Conservation (phyloP, 345 rosid species). For the Populus deltoides region DNA sequence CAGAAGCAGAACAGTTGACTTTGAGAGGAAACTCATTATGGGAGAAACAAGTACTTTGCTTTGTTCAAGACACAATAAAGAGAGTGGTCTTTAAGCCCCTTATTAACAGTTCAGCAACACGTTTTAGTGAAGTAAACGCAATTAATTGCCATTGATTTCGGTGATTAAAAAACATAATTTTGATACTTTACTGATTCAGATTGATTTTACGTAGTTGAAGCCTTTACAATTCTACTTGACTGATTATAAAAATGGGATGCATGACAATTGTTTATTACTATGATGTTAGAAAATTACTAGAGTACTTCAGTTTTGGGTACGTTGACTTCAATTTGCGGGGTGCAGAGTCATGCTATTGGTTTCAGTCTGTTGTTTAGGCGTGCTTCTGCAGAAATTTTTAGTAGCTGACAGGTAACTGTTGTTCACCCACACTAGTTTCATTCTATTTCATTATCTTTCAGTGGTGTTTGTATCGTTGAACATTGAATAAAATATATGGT, state of each 20-base stretch:
- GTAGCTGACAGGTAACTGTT: no score
- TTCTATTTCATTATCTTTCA: no score
- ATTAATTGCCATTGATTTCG: neutral
- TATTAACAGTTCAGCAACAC: neutral
- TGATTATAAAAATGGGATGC: neutral
- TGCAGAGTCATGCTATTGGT: neutral
- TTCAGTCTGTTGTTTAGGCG: constrained; percentile 2
- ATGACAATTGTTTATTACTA: constrained; percentile 14
- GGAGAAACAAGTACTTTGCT: constrained; percentile 12
- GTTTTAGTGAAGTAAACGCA: neutral
- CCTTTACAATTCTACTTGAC: neutral
- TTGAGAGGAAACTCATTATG: constrained; percentile 26
- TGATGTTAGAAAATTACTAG: constrained; percentile 11
- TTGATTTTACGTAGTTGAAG: neutral
- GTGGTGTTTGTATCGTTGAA: no score
- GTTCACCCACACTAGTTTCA: no score
- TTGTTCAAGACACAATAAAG: neutral
- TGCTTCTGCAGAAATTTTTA: no score
- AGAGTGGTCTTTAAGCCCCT: constrained; percentile 23
- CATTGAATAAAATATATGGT: no score
- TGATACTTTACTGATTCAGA: no score
- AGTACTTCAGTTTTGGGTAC: neutral
- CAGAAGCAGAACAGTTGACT: constrained; percentile 32
- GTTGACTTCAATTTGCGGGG: neutral
- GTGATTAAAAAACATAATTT: neutral